These are phyloP conservation scores for Bipolaris zeicola DNA, from an alignment of 2,329 filamentous ascomycete genomes.

Conservation along the genomic window DNA sequence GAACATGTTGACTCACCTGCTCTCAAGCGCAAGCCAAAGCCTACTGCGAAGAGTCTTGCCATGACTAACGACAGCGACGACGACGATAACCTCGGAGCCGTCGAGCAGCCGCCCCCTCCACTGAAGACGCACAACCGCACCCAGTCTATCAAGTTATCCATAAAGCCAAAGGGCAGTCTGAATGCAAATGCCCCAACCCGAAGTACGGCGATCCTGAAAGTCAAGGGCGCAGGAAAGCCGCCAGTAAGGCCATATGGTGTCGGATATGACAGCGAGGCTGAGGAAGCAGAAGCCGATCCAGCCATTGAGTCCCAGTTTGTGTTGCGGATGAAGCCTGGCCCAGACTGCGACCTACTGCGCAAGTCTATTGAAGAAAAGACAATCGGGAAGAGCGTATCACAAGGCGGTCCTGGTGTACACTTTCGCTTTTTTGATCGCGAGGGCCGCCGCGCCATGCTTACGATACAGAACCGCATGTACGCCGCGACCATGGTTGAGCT, in stretches of 20 bases:
- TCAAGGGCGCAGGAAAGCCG: conserved; percentile 43
- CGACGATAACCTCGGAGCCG: conserved; percentile 29
- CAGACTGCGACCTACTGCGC: conserved; percentile 82
- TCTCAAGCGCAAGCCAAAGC: conserved; percentile 45
- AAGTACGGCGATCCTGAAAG: conserved; percentile 38
- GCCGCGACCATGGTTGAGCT: conserved; percentile 82
- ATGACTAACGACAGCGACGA: conserved; percentile 34
- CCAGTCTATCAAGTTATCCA: conserved; percentile 39
- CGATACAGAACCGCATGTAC: conserved; percentile 71
- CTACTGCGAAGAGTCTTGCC: conserved; percentile 41
- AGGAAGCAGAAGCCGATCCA: conserved; percentile 85
- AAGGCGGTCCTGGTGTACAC: conserved; percentile 76
- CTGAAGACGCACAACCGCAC: conserved; percentile 22
- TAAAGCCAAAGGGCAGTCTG: conserved; percentile 39
- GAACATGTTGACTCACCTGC: conserved; percentile 35
- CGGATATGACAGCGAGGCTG: conserved; percentile 95
- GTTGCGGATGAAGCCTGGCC: conserved; percentile 83
- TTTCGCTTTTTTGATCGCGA: conserved; percentile 80
- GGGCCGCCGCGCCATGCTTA: conserved; percentile 73
- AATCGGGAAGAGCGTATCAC: conserved; percentile 68
- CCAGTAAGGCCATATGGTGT: conserved; percentile 70
- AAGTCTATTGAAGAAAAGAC: conserved; percentile 76
- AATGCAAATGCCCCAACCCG: conserved; percentile 20
- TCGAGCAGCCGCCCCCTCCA: conserved; percentile 15
- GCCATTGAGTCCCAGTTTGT: conserved; percentile 89